Percentiles rank a stretch among this genome's conserved stretches.
These are phyloP conservation scores for Colletotrichum siamense DNA, from an alignment of 2,329 filamentous ascomycete species.

Conservation along the genomic window DNA sequence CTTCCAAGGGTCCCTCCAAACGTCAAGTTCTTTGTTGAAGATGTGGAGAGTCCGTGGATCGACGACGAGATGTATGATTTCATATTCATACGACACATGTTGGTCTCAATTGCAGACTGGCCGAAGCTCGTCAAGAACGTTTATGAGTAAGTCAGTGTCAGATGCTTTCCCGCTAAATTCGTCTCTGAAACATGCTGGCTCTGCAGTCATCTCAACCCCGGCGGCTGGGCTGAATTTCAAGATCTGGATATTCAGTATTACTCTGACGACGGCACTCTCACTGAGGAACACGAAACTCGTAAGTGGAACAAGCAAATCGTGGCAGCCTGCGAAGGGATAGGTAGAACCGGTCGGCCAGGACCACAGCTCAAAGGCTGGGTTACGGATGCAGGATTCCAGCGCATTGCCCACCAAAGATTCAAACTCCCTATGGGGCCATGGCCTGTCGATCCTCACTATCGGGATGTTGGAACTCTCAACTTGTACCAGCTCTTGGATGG, in stretches of 20 bases:
- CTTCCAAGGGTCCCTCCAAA: slow-evolving; percentile 33
- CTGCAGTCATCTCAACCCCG: slow-evolving; percentile 32
- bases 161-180: too few species aligned
- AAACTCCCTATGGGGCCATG: background rate
- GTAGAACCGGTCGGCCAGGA: background rate
- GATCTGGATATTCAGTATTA: background rate
- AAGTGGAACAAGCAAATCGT: background rate
- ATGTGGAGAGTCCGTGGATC: slow-evolving; percentile 34
- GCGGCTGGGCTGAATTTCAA: background rate
- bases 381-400: background rate
- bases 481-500: background rate
- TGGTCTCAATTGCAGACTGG: slow-evolving; percentile 37
- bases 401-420: background rate
- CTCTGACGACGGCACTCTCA: background rate
- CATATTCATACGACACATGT: slow-evolving; percentile 40
- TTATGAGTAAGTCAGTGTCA: slow-evolving; percentile 30
- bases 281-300: background rate
- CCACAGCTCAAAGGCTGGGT: background rate
- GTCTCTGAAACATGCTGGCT: background rate
- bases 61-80: slow-evolving; percentile 33
- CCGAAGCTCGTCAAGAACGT: slow-evolving; percentile 26
- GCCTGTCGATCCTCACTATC: background rate
- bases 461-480: background rate
- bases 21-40: slow-evolving; percentile 41
- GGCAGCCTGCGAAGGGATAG: background rate